Conservation (phyloP, 176 grass and related monocot genomes). For the Tuctoria greenei region DNA sequence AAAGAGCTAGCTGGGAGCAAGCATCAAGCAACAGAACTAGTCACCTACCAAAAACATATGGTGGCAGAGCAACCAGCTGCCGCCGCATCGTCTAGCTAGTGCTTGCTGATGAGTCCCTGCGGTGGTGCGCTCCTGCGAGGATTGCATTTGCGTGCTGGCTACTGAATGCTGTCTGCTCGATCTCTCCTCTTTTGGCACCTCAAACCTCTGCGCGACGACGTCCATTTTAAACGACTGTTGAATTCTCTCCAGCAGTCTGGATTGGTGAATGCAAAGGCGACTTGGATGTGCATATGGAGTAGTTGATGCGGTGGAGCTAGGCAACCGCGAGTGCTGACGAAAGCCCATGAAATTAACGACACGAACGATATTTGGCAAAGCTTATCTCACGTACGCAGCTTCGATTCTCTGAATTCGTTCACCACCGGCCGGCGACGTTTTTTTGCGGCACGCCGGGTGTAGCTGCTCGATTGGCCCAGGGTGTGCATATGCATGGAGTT, state of each 20-base stretch:
- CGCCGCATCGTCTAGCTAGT: conserved; percentile 32
- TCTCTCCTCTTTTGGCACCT: neutral
- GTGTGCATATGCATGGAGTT: neutral
- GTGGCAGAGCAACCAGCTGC: conserved; percentile 21
- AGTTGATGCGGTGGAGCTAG: conserved; percentile 17
- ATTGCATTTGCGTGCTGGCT: conserved; percentile 27
- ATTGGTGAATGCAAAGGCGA: neutral
- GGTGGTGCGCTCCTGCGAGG: conserved; percentile 49
- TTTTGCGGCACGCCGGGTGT: neutral
- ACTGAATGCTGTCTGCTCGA: neutral
- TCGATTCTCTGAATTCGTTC: neutral
- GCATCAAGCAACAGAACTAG: neutral
- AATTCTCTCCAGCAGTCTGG: neutral
- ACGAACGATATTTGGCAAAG: neutral
- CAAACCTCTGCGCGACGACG: conserved; percentile 3
- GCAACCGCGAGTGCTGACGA: conserved; percentile 13
- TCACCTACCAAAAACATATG: conserved; percentile 25
- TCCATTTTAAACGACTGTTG: conserved; percentile 21
- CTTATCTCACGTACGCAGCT: conserved; percentile 21
- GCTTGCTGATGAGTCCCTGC: conserved; percentile 44
- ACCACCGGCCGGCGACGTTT: neutral
- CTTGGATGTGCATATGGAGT: neutral
- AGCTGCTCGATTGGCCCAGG: neutral
- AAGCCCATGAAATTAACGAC: neutral
- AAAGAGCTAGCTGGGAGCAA: neutral